A percentile compares a stretch with the other conserved stretches of the same genome.
Conservation (phyloP, 345 rosid species). For the Microcos paniculata region DNA sequence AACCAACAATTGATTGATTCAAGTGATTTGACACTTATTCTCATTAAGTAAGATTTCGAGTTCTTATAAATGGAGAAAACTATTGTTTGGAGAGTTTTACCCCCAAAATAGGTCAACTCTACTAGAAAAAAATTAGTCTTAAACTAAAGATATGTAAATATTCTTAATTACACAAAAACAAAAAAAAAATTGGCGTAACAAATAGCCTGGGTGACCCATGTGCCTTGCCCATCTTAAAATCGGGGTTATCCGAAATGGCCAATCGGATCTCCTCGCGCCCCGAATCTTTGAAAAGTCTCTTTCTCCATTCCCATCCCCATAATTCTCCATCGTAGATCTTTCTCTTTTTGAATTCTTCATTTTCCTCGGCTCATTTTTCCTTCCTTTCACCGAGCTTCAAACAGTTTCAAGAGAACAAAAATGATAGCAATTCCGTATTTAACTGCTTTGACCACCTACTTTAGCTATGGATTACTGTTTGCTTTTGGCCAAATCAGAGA, state of each 20-base stretch:
- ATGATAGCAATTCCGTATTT: constrained; percentile 70
- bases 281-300: not conserved
- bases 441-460: constrained; percentile 66
- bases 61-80: too few species aligned
- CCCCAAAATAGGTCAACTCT: too few species aligned
- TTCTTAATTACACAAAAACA: too few species aligned
- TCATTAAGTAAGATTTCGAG: too few species aligned
- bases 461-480: constrained; percentile 74
- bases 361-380: not conserved
- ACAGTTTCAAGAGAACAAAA: not conserved
- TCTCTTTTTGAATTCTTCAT: not conserved
- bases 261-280: not conserved
- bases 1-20: too few species aligned
- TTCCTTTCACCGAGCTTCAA: not conserved
- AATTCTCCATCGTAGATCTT: not conserved
- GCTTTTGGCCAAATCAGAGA: constrained; percentile 74
- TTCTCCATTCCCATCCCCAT: not conserved
- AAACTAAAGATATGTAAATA: too few species aligned
- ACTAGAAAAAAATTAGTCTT: too few species aligned
- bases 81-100: too few species aligned
- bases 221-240: not conserved
- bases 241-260: not conserved
- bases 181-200: too few species aligned
- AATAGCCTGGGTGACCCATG: not conserved
- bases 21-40: too few species aligned